Percentiles rank a stretch among this genome's conserved stretches.
Evolutionary conservation across 129 eudicot genomes (phyloP).

Genomic region (Saposhnikovia divaricata): DNA sequence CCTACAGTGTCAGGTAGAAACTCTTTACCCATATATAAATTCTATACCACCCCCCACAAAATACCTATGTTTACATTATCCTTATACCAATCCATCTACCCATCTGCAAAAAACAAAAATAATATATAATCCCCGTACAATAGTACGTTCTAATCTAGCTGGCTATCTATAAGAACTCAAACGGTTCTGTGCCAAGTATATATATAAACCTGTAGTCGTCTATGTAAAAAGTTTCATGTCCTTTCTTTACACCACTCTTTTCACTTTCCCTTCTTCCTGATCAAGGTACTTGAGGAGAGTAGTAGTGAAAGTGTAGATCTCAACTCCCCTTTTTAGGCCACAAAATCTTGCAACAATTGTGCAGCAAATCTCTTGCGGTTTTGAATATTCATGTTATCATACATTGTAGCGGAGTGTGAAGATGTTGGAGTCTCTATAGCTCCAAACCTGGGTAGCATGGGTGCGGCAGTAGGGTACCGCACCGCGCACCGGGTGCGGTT

Average conservation of each 20-base stretch:
- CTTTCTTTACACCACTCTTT: constrained; percentile 22
- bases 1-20: no score
- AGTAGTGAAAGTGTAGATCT: constrained; percentile 12
- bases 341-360: constrained; percentile 80
- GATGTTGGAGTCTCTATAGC: constrained; percentile 42
- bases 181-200: constrained; percentile 37
- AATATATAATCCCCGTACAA: constrained; percentile 74
- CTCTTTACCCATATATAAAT: no score
- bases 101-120: constrained; percentile 52
- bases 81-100: constrained; percentile 51
- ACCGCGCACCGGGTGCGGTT: no score
- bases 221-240: constrained; percentile 21
- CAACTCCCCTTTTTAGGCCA: constrained; percentile 45
- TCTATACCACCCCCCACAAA: constrained; percentile 17
- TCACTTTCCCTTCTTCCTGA: constrained; percentile 15
- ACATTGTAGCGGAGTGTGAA: constrained; percentile 47
- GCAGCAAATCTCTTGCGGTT: constrained; percentile 74
- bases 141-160: constrained; percentile 32
- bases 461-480: no score
- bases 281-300: constrained; percentile 13
- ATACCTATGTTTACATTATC: constrained; percentile 13
- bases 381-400: constrained; percentile 58
- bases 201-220: constrained; percentile 27
- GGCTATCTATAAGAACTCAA: constrained; percentile 48
- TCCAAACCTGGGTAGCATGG: no score